Evolutionary conservation across 139 green algal species (phyloP).

Genomic region (Picochlorum sp.): DNA sequence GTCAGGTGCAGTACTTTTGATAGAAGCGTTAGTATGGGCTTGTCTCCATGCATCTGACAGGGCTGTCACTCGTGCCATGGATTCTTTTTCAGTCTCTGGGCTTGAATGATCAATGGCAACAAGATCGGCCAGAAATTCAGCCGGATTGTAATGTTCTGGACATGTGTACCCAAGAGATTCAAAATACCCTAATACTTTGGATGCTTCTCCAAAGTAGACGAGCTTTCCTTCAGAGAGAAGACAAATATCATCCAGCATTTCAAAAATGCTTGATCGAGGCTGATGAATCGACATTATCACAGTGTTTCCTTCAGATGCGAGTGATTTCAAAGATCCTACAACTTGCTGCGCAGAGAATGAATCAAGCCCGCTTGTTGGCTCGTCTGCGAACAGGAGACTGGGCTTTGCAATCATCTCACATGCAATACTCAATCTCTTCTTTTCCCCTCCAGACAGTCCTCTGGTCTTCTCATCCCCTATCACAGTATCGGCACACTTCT

Average conservation of each 20-base stretch:
- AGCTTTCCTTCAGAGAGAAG: conserved; percentile 58
- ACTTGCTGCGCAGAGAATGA: conserved; percentile 9
- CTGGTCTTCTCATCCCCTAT: conserved; percentile 62
- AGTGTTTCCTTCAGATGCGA: conserved; percentile 58
- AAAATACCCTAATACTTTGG: conserved; percentile 60
- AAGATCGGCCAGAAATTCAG: conserved; percentile 85
- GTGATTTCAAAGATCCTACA: conserved; percentile 47
- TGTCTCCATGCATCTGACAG: conserved; percentile 14
- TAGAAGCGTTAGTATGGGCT: not conserved
- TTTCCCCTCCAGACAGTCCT: conserved; percentile 64
- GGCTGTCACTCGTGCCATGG: conserved; percentile 35
- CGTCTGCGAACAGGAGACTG: conserved; percentile 67
- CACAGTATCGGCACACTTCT: conserved; percentile 49
- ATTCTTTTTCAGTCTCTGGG: conserved; percentile 39
- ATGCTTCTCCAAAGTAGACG: conserved; percentile 49
- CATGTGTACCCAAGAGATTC: conserved; percentile 55
- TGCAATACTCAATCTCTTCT: conserved; percentile 80
- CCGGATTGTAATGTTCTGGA: conserved; percentile 70
- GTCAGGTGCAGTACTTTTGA: not conserved
- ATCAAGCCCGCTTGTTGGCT: conserved; percentile 64
- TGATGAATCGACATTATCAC: conserved; percentile 75
- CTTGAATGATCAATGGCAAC: conserved; percentile 68
- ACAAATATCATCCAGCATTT: conserved; percentile 85
- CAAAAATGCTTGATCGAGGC: conserved; percentile 76
- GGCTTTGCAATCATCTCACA: conserved; percentile 72